Conservation (phyloP, 1,139 yeast species). For the Yamadazyma triangularis region DNA sequence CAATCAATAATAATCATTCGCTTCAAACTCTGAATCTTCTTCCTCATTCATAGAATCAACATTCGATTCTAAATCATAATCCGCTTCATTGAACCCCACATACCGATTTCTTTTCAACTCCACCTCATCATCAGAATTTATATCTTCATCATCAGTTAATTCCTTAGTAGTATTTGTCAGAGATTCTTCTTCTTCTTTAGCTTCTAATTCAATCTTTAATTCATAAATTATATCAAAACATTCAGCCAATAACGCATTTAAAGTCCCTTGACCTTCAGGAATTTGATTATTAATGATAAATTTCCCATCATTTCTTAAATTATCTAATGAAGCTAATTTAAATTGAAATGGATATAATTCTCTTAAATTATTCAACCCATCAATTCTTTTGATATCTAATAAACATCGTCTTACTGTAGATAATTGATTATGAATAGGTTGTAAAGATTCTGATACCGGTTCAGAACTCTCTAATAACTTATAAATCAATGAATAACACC, state of each 20-base stretch:
- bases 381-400: constrained; percentile 84
- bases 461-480: constrained; percentile 86
- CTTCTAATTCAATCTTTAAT: constrained; percentile 82
- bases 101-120: constrained; percentile 43
- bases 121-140: constrained; percentile 38
- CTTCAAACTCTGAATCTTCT: constrained; percentile 32
- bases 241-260: constrained; percentile 85
- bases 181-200: constrained; percentile 42
- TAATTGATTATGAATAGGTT: constrained; percentile 88
- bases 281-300: constrained; percentile 81
- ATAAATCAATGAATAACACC: constrained; percentile 87
- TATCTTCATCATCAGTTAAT: constrained; percentile 24
- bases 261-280: constrained; percentile 96
- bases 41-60: constrained; percentile 26
- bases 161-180: constrained; percentile 8
- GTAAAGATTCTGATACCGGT: constrained; percentile 90
- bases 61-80: constrained; percentile 41
- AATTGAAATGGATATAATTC: constrained; percentile 94
- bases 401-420: constrained; percentile 87
- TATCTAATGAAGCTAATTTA: constrained; percentile 86
- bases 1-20: constrained; percentile 40
- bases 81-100: constrained; percentile 44
- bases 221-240: constrained; percentile 93
- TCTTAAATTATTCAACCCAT: constrained; percentile 80
- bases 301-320: constrained; percentile 83